Base-by-base conservation (phyloP, 768 basidiomycete genomes). In the Auricularia sp. region DNA sequence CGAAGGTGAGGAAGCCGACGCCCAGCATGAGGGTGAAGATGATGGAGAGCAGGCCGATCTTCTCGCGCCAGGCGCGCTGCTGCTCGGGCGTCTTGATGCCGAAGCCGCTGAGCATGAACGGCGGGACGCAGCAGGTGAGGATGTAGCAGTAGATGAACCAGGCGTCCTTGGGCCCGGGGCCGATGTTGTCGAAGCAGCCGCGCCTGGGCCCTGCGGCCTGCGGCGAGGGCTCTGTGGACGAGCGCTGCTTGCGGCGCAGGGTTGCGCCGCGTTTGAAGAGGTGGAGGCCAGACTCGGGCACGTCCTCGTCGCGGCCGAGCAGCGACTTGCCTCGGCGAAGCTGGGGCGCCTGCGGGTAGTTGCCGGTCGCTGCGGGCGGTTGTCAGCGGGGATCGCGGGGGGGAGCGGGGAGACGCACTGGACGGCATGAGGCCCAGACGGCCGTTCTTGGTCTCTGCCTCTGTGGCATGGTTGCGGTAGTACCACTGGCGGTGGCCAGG, bases 1-100 rank as follows among this genome's bases (percentile, higher is more conserved):
- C 97, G 77, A 99, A 99, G 11, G 97, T 99, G 73, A 99, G 81
- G 84, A 93, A 99, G 72, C 95, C 97, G 71, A 99, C 97, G 63
- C 80, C 84, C 18, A 91, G 90, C 95, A 98, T 97, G 67, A 94
- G 82, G n/a, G 75, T 3, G 16, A 83, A 73, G 71, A 96, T 92
- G 75, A 98, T 81, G 68, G 81, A 79, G 61, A 99, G 79, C 33
- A 99, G 83, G 7, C 96, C 97, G 76, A 98, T 93, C 79, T 99
- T 99, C 77, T 99, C 97, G 68, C 97, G 83, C 95, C 95, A 99
- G 54, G 97, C 97, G 61, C 94, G 86, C 74, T 97, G 94, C 69
- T 89, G 90, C 68, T 99, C 97, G 0, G 92, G 89, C 35, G 88
- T 95, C 64, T 83, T 83, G 68, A 97, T 89, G 64, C 95, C 93